A percentile compares a stretch with the other conserved stretches of the same genome.
These are phyloP conservation scores for Ogataea henricii DNA, from an alignment of 805 yeast species.

Conservation along the genomic window DNA sequence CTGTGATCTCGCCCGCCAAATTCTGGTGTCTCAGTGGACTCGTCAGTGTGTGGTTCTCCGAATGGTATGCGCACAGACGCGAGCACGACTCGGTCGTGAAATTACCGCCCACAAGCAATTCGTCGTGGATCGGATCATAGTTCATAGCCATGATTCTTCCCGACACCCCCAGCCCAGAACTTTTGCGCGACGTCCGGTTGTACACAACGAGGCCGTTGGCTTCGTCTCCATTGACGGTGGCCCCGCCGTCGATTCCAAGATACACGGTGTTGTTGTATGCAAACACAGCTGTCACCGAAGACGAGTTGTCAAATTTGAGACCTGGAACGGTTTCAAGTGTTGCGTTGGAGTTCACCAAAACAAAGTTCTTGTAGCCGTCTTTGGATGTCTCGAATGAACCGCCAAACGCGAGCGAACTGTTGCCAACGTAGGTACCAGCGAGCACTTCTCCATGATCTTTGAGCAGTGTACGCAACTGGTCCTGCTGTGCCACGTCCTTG, in stretches of 20 bases:
- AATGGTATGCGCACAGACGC: slow-evolving; percentile 66
- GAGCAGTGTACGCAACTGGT: neutral
- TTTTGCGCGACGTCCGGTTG: slow-evolving; percentile 47
- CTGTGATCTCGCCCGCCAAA: slow-evolving; percentile 54
- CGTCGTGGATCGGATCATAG: slow-evolving; percentile 41
- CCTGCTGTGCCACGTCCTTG: neutral
- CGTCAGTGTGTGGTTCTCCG: slow-evolving; percentile 55
- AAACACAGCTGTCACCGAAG: slow-evolving; percentile 32
- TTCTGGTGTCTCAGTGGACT: slow-evolving; percentile 35
- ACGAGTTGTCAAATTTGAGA: slow-evolving; percentile 23
- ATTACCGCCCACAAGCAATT: slow-evolving; percentile 71
- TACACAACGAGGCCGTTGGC: slow-evolving; percentile 54
- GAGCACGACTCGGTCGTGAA: slow-evolving; percentile 55
- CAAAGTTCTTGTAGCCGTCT: slow-evolving; percentile 21
- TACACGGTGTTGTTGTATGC: slow-evolving; percentile 42
- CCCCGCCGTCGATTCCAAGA: slow-evolving; percentile 47
- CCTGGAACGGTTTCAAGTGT: slow-evolving; percentile 14
- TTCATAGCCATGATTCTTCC: slow-evolving; percentile 43
- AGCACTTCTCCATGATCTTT: slow-evolving; percentile 20
- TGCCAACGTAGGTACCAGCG: slow-evolving; percentile 49
- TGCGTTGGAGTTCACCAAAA: slow-evolving; percentile 20
- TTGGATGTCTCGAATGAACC: slow-evolving; percentile 50
- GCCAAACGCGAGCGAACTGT: slow-evolving; percentile 54
- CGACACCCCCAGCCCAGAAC: too few relatives aligned
- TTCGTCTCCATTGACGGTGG: slow-evolving; percentile 22